Base-by-base conservation (phyloP, 805 yeast species). In the Pichia insulana region DNA sequence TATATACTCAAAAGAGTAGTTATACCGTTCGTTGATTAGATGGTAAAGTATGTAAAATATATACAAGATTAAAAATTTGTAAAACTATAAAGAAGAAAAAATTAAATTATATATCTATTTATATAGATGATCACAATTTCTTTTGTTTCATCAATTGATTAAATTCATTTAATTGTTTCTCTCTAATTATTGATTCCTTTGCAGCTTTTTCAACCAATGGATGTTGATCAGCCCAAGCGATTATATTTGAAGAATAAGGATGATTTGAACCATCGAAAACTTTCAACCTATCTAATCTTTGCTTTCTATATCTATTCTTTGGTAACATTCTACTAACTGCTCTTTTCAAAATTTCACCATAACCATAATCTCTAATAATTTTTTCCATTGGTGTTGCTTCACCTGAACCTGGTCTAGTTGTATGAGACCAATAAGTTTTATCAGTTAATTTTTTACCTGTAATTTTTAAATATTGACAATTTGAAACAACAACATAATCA, bases 321-420 rank as follows among this genome's bases (percentile, higher is more conserved):
- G 98, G 98, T 43, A 92, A 71, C 99, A 92, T 92, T 43, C 94
- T 95, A 49, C 86, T 80, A 6, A 92, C 98, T 2, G 99, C 97
- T 53, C 83, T 77, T 54, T 65, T 75, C 54, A 92, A 67, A 11
- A 89, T 67, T 62, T 92, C 97, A n/a, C 86, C 80, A 52, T 78
- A 84, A 7, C 99, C 98, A 54, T 81, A 78, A 59, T 88, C 80
- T 37, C 68, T 76, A 32, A 78, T 75, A 62, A 89, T 65, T 47
- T 76, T 79, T 43, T 78, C 78, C 92, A 92, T 83, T 18, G 96
- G 79, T 35, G 79, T 73, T 52, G 85, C 77, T 54, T 83, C 83
- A 54, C 92, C 77, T 31, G 87, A 78, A 37, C 98, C 98, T 3
- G 97, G 97, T 53, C 83, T 78, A 4, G 83, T 76, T 27, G 89